Evolutionary conservation across 2,329 filamentous ascomycete species (phyloP), one percentile per base, ranked within the genome.

Genomic region (Alternaria panax): DNA sequence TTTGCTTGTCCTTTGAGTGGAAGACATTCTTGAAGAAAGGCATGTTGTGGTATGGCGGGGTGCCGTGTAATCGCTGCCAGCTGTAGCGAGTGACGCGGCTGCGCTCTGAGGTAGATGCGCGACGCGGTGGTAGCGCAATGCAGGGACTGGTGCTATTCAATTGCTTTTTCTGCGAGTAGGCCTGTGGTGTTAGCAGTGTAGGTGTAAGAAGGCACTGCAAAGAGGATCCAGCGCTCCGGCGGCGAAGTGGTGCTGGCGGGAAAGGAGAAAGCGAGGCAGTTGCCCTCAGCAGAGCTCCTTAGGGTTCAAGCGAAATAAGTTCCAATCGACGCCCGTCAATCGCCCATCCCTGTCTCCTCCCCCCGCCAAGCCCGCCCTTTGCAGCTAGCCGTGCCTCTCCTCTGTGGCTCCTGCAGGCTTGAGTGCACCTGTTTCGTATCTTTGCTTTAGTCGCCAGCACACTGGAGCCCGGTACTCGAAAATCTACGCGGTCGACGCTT

Each of bases 11-110:
- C 60, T 73, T 78, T 50, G 75, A 75, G 63, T 68, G 73, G 67
- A 78, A 78, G 58, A 77, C 74, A 59, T 75, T 77, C 60, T 74
- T 76, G 70, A 78, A 78, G 66, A 77, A 78, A 34, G 75, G 74
- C 75, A 78, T 78, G 43, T 24, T 70, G 63, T 22, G 41, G 30
- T 24, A 59, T 61, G 58, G 67, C 54, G 60, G 59, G 60, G 63
- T 57, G 66, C 58, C 61, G 60, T 60, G 68, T 65, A 50, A 27
- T 59, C 24, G 53, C 34, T 70, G 70, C 54, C 62, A 68, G 64
- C 18, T 34, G 30, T 32, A 16, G 5, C 20, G 28, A 34, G 53
- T 54, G 63, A 57, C 60, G 60, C 51, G 52, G 50, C 43, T 53
- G 48, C 47, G 53, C 52, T 60, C 51, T 38, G 51, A 30, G 54